Base-by-base conservation (phyloP, 257 asterid genomes). In the Mitragyna speciosa region DNA sequence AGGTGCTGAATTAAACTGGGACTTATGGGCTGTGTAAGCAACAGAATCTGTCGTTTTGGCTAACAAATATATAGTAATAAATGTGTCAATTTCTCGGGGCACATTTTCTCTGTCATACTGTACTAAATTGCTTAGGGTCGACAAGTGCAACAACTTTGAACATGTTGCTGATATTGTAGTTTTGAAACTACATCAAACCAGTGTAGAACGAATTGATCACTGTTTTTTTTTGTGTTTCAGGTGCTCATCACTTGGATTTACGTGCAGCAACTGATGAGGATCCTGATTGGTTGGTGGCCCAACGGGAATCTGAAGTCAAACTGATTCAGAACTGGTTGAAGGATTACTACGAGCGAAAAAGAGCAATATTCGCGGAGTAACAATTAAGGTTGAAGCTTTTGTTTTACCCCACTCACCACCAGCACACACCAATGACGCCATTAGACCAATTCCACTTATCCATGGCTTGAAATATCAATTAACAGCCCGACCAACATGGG, bases 241-340 rank as follows among this genome's bases (percentile, higher is more conserved):
- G 98, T 70, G 98, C 98, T 82, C 98, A 93, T 89, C 98, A 94
- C 86, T 70, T 94, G 64, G 98, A 94, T 88, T 82, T 94, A 69
- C 97, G 98, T 8, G 90, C 97, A 2, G 83, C 94, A 16, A 94
- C 92, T 1, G 85, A 87, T 7, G 83, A 86, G 17, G 98, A 94
- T 85, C 98, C 97, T 16, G 93, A 83, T 73, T 94, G 98, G 98
- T 89, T 94, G 85, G 72, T 94, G 86, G 90, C 86, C 79, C 97
- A 93, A 80, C 86, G 98, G 78, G 88, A 82, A 78, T 65, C 87
- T 48, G 98, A 94, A 83, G 79, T 87, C 64, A 81, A 89, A 79
- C 75, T 91, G 84, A 93, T 94, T 76, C 82, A 77, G 59, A 83
- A 87, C 78, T 94, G 98, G 97, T 85, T 94, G 72, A 86, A 89